Evolutionary conservation across 2,329 filamentous ascomycete genomes (phyloP).

Genomic region (Scleromitrula shiraiana): DNA sequence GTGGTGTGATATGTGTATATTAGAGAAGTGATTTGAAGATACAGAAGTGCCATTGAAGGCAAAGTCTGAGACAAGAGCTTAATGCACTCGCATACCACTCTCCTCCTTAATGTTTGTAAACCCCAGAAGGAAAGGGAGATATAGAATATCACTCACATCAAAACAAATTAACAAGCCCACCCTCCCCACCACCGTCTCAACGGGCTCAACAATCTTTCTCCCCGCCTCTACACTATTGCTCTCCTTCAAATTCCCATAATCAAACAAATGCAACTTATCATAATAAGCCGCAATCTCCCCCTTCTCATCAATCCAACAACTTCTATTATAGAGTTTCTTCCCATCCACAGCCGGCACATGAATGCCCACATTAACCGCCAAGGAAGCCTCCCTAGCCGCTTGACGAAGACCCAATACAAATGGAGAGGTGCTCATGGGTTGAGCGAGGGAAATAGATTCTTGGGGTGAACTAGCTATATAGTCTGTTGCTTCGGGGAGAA

Average conservation of each 20-base stretch:
- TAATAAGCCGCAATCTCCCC: conserved; percentile 56
- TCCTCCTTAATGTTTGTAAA: too few species aligned
- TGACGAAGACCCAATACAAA: conserved; percentile 71
- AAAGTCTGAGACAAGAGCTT: background rate
- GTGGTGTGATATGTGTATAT: background rate
- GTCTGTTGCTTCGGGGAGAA: conserved; percentile 71
- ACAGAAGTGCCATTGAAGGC: background rate
- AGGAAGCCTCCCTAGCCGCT: conserved; percentile 52
- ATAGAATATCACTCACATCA: conserved; percentile 44
- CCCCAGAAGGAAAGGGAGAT: background rate
- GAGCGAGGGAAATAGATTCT: conserved; percentile 64
- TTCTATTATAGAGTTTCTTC: conserved; percentile 49
- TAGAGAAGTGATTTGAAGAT: background rate
- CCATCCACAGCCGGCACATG: conserved; percentile 57
- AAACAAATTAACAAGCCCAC: conserved; percentile 84
- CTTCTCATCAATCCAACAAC: conserved; percentile 56
- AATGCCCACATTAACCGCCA: conserved; percentile 80
- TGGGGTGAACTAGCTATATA: conserved; percentile 61
- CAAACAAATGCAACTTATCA: conserved; percentile 88
- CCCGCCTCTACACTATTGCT: conserved; percentile 63
- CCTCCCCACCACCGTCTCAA: conserved; percentile 64
- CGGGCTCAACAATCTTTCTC: conserved; percentile 54
- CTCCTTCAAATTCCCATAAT: conserved; percentile 57
- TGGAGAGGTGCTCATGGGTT: conserved; percentile 53
- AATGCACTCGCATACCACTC: background rate